Evolutionary conservation across 2,329 filamentous ascomycete genomes (phyloP), one percentile per base, ranked within the genome.

Genomic region (Stenocarpella maydis): DNA sequence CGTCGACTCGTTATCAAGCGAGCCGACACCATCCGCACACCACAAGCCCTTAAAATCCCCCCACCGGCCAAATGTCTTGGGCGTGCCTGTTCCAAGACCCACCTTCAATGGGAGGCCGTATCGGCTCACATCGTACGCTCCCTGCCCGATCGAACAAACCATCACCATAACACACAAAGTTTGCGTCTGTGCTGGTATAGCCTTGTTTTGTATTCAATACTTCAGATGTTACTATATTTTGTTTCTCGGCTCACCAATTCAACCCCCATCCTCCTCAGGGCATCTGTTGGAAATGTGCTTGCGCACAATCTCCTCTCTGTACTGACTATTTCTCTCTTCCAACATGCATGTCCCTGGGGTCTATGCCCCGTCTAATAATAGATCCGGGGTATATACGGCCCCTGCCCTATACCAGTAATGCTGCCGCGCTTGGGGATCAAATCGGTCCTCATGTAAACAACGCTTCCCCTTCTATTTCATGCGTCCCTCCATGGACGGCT

Each of bases 31-130:
- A n/a, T n/a, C n/a, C n/a, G n/a, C 39, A 34, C 34, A 34, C 41
- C 21, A 21, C 41, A 47, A 41, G 34, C 58, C 55, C 58, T 28
- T 6, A 61, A 26, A n/a, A 31, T 4, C 41, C 58, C 58, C 41
- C 58, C 34, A 41, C 43, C 39, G 55, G 39, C 26, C 34, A 37
- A 31, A 47, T 61, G 43, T 24, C 58, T 49, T 63, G 58, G 43
- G 58, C 58, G 15, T 34, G 43, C 43, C 58, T 63, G 24, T 45
- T 47, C 58, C 58, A 43, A 63, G 58, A 49, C 58, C 58, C 58
- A 63, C 58, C 37, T 49, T 26, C 58, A n/a, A 63, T 37, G 58
- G 58, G 58, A 63, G 58, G 58, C 58, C 58, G 41, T 63, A 34
- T 63, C 58, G 41, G 58, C 31, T 49, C n/a, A 24, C 43, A 12